Conservation (phyloP, 495 filamentous ascomycete species). For the Amphirosellinia nigrospora region DNA sequence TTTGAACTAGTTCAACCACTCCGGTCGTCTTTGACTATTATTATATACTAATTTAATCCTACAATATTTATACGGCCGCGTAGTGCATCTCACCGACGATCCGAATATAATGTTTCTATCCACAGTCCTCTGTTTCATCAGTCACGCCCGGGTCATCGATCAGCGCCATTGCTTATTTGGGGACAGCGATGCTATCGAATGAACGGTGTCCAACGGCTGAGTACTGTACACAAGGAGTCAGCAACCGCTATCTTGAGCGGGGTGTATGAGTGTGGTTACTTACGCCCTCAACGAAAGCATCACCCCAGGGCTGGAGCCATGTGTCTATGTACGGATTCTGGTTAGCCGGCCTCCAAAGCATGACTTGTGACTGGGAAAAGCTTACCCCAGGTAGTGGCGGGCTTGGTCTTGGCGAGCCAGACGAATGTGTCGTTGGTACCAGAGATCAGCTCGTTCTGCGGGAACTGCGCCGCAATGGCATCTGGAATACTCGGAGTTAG, state of each 20-base stretch:
- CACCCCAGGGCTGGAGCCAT: constrained; percentile 36
- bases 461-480: constrained; percentile 26
- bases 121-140: not conserved
- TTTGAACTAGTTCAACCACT: not conserved
- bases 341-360: constrained; percentile 9
- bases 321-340: constrained; percentile 30
- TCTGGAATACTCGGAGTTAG: not conserved
- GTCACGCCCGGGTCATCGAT: not conserved
- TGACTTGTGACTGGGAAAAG: not conserved
- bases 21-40: not conserved
- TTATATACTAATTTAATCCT: not conserved
- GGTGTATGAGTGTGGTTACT: not conserved
- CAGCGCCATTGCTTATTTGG: not conserved
- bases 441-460: constrained; percentile 20
- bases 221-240: constrained; percentile 21
- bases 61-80: not conserved
- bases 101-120: not conserved
- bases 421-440: constrained; percentile 23
- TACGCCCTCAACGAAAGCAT: constrained; percentile 29
- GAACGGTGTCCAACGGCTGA: constrained; percentile 36
- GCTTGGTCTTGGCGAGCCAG: constrained; percentile 30
- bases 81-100: not conserved
- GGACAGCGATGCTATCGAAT: constrained; percentile 31
- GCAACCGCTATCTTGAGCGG: not conserved
- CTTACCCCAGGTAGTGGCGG: constrained; percentile 32